Percentiles rank a stretch among this genome's conserved stretches.
These are phyloP conservation scores for Chrysoporthe cubensis DNA, from an alignment of 2,329 filamentous ascomycete species.

Conservation along the genomic window DNA sequence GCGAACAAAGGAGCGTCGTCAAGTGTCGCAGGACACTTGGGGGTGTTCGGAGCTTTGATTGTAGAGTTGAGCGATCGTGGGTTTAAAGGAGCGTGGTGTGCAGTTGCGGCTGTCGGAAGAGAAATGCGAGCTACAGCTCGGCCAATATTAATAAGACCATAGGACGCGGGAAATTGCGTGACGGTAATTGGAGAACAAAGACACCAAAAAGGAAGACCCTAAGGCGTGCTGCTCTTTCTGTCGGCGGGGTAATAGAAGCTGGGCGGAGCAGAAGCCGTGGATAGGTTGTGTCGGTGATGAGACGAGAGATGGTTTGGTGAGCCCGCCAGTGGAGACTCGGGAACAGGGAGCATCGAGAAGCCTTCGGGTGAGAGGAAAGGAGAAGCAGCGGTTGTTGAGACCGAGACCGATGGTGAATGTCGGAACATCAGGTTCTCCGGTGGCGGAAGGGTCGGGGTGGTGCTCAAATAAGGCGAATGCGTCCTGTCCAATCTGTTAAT, in stretches of 20 bases:
- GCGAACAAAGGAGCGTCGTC: constrained; percentile 37
- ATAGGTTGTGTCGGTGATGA: constrained; percentile 44
- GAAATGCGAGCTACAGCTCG: constrained; percentile 33
- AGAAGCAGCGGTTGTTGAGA: constrained; percentile 45
- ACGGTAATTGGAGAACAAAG: constrained; percentile 25
- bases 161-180: constrained; percentile 28
- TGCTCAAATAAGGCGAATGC: constrained; percentile 43
- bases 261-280: constrained; percentile 40
- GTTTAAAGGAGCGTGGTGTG: constrained; percentile 34
- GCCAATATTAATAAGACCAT: constrained; percentile 35
- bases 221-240: constrained; percentile 34
- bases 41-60: constrained; percentile 33
- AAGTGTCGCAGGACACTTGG: constrained; percentile 39
- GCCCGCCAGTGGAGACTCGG: constrained; percentile 48
- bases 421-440: constrained; percentile 45
- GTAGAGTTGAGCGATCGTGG: constrained; percentile 36
- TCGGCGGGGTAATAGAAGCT: constrained; percentile 42
- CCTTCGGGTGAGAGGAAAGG: constrained; percentile 50
- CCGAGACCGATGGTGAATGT: constrained; percentile 43
- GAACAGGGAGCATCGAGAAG: constrained; percentile 48
- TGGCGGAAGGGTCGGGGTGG: constrained; percentile 49
- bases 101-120: constrained; percentile 40
- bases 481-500: constrained; percentile 61
- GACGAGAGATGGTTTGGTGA: constrained; percentile 36
- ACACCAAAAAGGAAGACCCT: constrained; percentile 31